Base-by-base conservation (phyloP, 2,329 filamentous ascomycete genomes). In the Neofusicoccum kwambonambiense region DNA sequence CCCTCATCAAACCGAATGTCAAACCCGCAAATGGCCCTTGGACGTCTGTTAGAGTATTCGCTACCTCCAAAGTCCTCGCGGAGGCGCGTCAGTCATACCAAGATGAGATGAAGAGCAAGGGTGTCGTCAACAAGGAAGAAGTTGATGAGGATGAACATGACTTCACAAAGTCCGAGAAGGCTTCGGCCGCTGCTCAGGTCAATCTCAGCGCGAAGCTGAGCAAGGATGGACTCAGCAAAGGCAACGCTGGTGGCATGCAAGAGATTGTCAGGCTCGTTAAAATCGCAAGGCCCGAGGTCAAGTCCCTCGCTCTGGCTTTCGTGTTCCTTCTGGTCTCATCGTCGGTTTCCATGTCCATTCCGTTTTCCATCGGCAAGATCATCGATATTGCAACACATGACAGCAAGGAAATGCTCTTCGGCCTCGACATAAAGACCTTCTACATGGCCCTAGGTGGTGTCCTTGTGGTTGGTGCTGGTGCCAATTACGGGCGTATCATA, bases 311-410 rank as follows among this genome's bases (percentile, higher is more conserved):
- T n/a, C 72, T 90, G 68, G 96, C 96, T 3, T 94, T 98, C 75
- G 76, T 90, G 64, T 90, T 97, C 74, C 83, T 99, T 58, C 83
- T 99, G 65, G 84, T 97, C 67, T 97, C 94, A 15, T 98, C 94
- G 3, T 86, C 88, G 60, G 93, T 99, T 70, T 96, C 93, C 65
- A 96, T 99, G 90, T 93, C 92, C 2, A 91, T 99, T 66, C 95
- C 95, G 1, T 97, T 97, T 75, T 96, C 93, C 0, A 96, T 99
- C 69, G 95, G 95, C 64, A 94, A 93, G 75, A 96, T 99, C 67
- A 82, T 99, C 76, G 95, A 99, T 78, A 87, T 95, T 62, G 92
- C 94, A 8, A 96, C 93, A 9, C 81, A 86, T 8, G 82, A 83
- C 19, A 88, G 76, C 31, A 73, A 90, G 61, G 90, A 81, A 41